Evolutionary conservation across 2,329 filamentous ascomycete genomes (phyloP).

Genomic region (Colletotrichum sp.): DNA sequence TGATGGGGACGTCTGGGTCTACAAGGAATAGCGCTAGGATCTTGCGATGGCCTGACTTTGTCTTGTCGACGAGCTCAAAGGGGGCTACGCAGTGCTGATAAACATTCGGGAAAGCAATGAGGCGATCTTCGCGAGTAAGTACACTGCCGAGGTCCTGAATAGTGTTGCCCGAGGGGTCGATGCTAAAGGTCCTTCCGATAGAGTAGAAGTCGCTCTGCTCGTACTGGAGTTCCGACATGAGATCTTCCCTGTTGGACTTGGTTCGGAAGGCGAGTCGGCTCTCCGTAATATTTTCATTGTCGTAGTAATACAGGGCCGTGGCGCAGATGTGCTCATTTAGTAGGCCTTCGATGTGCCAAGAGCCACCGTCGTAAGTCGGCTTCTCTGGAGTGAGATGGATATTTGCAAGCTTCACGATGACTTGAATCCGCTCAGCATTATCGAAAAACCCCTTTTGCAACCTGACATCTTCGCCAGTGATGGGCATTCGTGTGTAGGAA

Average conservation of each 20-base stretch:
- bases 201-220: constrained; percentile 37
- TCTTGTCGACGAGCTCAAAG: constrained; percentile 56
- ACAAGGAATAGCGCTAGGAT: constrained; percentile 67
- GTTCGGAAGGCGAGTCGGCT: constrained; percentile 57
- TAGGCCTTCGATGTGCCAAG: constrained; percentile 61
- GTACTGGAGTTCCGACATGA: constrained; percentile 28
- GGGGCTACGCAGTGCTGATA: constrained; percentile 56
- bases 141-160: constrained; percentile 54
- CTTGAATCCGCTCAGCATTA: constrained; percentile 49
- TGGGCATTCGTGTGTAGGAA: background rate
- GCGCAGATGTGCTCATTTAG: constrained; percentile 69
- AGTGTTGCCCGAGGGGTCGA: constrained; percentile 20
- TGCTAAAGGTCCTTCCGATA: constrained; percentile 40
- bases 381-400: constrained; percentile 66
- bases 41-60: constrained; percentile 61
- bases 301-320: constrained; percentile 67
- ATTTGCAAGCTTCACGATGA: constrained; percentile 68
- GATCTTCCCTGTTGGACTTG: constrained; percentile 33
- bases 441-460: constrained; percentile 32
- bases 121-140: constrained; percentile 48
- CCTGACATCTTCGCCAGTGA: constrained; percentile 11
- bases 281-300: constrained; percentile 63
- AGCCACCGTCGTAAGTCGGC: constrained; percentile 56
- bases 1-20: constrained; percentile 54
- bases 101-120: constrained; percentile 62